These are phyloP conservation scores for Prunus armeniaca DNA, from an alignment of 306 rosid species.

Conservation along the genomic window DNA sequence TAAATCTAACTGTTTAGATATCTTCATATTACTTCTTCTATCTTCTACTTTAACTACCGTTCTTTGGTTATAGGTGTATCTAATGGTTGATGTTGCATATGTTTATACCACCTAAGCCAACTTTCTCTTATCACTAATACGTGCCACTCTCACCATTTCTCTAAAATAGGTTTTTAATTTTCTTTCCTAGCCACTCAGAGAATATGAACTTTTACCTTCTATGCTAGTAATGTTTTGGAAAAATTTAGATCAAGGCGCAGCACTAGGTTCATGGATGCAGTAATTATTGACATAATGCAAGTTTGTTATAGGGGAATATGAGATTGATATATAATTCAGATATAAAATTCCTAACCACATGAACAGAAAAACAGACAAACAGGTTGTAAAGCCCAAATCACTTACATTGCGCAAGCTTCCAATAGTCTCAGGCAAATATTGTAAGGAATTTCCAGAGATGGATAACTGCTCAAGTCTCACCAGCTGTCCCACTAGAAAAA, in stretches of 20 bases:
- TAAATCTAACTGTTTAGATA: not conserved
- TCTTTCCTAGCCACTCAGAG: not conserved
- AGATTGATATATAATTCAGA: not conserved
- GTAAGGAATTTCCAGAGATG: conserved; percentile 61
- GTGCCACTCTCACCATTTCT: not conserved
- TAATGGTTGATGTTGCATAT: not conserved
- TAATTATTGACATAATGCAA: not conserved
- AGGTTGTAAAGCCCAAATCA: conserved; percentile 20
- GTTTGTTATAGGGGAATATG: too few species aligned
- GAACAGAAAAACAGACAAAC: conserved; percentile 15
- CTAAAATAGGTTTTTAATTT: too few species aligned
- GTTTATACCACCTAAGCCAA: not conserved
- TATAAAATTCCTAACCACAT: conserved; percentile 2
- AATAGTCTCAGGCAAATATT: conserved; percentile 73
- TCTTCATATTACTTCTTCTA: not conserved
- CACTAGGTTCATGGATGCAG: not conserved
- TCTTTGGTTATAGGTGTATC: not conserved
- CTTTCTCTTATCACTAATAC: not conserved
- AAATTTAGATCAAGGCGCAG: not conserved
- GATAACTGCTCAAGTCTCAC: conserved; percentile 88
- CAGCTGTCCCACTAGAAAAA: conserved; percentile 81
- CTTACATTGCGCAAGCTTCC: conserved; percentile 97
- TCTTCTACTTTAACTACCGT: too few species aligned
- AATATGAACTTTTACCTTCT: not conserved
- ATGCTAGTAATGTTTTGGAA: not conserved